phyloP scores from a whole-genome alignment of 2,329 filamentous ascomycete species.

The Sclerotinia trifoliorum region DNA sequence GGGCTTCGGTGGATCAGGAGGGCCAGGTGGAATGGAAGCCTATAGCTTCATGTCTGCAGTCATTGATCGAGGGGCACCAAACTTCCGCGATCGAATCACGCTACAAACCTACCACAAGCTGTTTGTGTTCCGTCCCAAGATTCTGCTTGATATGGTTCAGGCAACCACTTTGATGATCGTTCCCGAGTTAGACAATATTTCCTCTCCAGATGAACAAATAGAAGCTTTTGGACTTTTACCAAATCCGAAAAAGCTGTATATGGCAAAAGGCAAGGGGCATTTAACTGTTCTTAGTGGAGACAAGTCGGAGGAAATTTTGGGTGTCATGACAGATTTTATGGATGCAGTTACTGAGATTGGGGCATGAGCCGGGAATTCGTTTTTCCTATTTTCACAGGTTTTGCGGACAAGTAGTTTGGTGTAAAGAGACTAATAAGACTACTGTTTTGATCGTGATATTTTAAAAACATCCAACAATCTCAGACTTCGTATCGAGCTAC shows the following conservation, averaged over 20 bases:
- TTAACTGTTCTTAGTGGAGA: conserved; percentile 36
- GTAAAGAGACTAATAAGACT: background rate
- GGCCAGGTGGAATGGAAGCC: background rate
- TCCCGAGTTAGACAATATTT: background rate
- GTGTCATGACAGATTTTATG: conserved; percentile 14
- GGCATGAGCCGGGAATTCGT: background rate
- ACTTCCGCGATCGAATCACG: conserved; percentile 8
- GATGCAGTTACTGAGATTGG: background rate
- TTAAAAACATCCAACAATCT: too few species aligned
- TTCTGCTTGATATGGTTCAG: background rate
- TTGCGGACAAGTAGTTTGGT: background rate
- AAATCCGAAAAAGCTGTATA: conserved; percentile 32
- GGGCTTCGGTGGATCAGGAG: background rate
- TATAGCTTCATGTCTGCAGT: background rate
- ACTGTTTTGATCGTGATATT: background rate
- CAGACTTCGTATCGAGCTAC: too few species aligned
- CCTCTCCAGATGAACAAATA: background rate
- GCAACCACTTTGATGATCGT: background rate
- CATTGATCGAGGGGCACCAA: background rate
- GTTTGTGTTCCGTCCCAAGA: conserved; percentile 3
- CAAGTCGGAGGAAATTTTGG: conserved; percentile 27
- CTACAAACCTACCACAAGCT: conserved; percentile 14
- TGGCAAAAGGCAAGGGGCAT: conserved; percentile 36
- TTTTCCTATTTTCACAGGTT: background rate
- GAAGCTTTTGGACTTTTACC: conserved; percentile 20